Evolutionary conservation across 257 asterid genomes (phyloP).

Genomic region (Ilex asprella): DNA sequence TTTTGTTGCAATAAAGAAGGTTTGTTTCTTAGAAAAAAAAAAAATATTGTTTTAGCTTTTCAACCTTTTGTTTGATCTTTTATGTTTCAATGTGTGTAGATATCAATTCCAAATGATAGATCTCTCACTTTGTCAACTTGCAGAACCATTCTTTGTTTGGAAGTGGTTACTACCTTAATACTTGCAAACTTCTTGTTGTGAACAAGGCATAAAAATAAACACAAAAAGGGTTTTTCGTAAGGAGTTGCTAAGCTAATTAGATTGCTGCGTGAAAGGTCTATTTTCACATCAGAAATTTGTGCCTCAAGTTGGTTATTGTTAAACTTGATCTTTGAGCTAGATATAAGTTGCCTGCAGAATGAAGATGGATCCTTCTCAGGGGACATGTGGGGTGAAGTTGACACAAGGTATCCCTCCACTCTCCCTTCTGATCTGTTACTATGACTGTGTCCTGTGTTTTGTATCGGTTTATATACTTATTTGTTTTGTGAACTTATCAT

Average conservation of each 20-base stretch:
- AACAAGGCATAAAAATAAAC: background rate
- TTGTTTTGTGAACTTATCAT: background rate
- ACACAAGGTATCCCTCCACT: constrained; percentile 53
- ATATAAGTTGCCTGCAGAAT: constrained; percentile 73
- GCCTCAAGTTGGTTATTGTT: background rate
- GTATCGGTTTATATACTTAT: background rate
- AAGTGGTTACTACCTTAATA: background rate
- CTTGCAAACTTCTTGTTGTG: constrained; percentile 1
- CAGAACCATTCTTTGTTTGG: too few species aligned
- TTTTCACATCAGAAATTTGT: background rate
- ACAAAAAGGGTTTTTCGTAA: background rate
- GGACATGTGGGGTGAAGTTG: constrained; percentile 95
- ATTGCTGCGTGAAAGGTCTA: too few species aligned
- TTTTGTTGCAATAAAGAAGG: too few species aligned
- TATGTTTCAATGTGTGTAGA: too few species aligned
- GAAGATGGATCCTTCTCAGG: constrained; percentile 95
- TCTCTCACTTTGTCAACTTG: too few species aligned
- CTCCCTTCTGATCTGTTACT: constrained; percentile 7
- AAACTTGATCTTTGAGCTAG: constrained; percentile 58
- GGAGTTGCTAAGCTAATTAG: too few species aligned
- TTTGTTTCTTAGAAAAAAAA: too few species aligned
- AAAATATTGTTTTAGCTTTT: too few species aligned
- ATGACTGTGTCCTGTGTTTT: background rate
- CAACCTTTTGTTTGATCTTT: too few species aligned
- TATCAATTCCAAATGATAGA: too few species aligned